Evolutionary conservation across 176 grass and related monocot genomes (phyloP).

Genomic region (Lolium multiflorum): DNA sequence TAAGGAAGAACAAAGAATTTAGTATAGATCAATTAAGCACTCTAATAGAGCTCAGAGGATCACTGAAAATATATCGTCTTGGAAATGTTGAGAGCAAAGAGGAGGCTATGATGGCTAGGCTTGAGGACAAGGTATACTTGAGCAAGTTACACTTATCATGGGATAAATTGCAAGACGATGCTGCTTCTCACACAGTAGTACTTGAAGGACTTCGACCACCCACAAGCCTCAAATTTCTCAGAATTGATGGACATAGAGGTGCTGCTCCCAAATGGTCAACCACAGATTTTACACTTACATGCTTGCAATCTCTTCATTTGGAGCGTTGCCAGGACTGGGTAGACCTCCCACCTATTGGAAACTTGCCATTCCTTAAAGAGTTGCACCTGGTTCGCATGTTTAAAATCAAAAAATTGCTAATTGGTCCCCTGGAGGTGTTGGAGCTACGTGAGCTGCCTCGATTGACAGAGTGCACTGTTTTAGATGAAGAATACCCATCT

Average conservation of each 20-base stretch:
- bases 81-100: conserved; percentile 7
- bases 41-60: conserved; percentile 24
- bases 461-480: conserved; percentile 5
- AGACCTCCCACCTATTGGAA: conserved; percentile 28
- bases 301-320: conserved; percentile 6
- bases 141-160: conserved; percentile 12
- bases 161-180: not conserved
- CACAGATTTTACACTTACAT: not conserved
- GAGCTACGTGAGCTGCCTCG: conserved; percentile 27
- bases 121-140: conserved; percentile 20
- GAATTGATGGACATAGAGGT: conserved; percentile 24
- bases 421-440: conserved; percentile 32
- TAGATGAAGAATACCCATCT: not conserved
- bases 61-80: conserved; percentile 30
- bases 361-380: conserved; percentile 35
- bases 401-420: not conserved
- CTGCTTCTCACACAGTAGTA: conserved; percentile 1
- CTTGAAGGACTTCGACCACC: conserved; percentile 34
- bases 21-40: conserved; percentile 14
- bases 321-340: not conserved
- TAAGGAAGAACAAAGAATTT: conserved; percentile 2
- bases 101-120: conserved; percentile 17
- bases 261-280: not conserved
- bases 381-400: conserved; percentile 15
- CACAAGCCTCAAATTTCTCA: not conserved